These are phyloP conservation scores for Yarrowia deformans DNA, from an alignment of 805 yeast genomes.

Conservation along the genomic window DNA sequence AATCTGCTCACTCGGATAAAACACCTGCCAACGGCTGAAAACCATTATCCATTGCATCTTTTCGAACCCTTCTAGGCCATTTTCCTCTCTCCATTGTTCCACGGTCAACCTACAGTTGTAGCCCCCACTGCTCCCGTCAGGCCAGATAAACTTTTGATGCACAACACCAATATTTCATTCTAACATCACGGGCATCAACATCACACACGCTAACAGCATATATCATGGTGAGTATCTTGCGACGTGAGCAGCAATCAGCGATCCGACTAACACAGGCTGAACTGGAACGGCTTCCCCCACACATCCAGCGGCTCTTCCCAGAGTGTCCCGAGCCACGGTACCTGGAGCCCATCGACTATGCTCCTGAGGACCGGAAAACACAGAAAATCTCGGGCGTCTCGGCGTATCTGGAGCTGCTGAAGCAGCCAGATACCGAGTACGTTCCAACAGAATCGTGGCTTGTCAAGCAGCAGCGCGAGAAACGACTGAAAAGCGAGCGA, in stretches of 20 bases:
- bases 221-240: conserved; percentile 19
- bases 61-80: too few relatives aligned
- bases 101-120: not conserved
- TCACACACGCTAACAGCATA: conserved; percentile 22
- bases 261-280: conserved; percentile 49
- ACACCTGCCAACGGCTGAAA: too few relatives aligned
- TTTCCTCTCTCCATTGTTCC: not conserved
- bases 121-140: not conserved
- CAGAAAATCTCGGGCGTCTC: conserved; percentile 58
- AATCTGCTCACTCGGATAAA: too few relatives aligned
- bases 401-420: conserved; percentile 46
- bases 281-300: conserved; percentile 53
- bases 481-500: conserved; percentile 45
- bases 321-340: conserved; percentile 65
- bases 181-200: conserved; percentile 10
- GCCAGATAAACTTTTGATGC: conserved; percentile 22
- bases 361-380: conserved; percentile 59
- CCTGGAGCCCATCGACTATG: conserved; percentile 58
- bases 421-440: conserved; percentile 46
- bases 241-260: too few relatives aligned
- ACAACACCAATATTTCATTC: conserved; percentile 16
- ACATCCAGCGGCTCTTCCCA: conserved; percentile 61
- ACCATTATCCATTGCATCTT: too few relatives aligned
- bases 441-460: conserved; percentile 50
- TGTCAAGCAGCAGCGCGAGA: conserved; percentile 48